These are phyloP conservation scores for Steccherinum ochraceum DNA, from an alignment of 768 basidiomycete genomes.

Conservation along the genomic window DNA sequence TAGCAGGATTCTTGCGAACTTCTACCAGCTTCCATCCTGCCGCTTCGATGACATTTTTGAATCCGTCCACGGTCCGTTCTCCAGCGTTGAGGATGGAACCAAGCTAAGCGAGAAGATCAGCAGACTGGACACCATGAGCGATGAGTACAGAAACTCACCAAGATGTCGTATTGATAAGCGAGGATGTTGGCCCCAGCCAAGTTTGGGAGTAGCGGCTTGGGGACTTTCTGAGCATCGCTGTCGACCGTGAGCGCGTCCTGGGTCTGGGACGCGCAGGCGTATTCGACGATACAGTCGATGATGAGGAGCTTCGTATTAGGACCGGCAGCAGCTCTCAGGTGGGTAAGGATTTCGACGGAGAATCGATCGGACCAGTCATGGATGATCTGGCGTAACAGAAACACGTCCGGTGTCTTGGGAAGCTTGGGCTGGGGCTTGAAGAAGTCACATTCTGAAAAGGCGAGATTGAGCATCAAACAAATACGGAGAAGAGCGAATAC, in stretches of 20 bases:
- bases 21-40: background rate
- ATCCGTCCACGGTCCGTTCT: background rate
- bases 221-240: no score
- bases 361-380: constrained; percentile 27
- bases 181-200: no score
- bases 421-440: constrained; percentile 1
- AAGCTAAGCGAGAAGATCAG: background rate
- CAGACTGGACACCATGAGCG: background rate
- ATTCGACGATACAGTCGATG: no score
- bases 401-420: constrained; percentile 20
- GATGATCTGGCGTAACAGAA: constrained; percentile 22
- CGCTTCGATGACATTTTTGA: background rate
- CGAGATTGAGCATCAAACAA: background rate
- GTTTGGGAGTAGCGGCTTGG: no score
- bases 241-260: constrained; percentile 7
- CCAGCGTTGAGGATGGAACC: background rate
- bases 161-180: no score
- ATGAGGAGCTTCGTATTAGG: constrained; percentile 36
- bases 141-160: no score
- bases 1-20: no score
- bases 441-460: constrained; percentile 13
- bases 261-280: constrained; percentile 15
- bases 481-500: background rate
- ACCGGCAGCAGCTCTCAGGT: constrained; percentile 22
- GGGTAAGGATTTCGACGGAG: constrained; percentile 17